These are phyloP conservation scores for Funneliformis caledonium DNA, from an alignment of 371 early-diverging fungal species.

Conservation along the genomic window DNA sequence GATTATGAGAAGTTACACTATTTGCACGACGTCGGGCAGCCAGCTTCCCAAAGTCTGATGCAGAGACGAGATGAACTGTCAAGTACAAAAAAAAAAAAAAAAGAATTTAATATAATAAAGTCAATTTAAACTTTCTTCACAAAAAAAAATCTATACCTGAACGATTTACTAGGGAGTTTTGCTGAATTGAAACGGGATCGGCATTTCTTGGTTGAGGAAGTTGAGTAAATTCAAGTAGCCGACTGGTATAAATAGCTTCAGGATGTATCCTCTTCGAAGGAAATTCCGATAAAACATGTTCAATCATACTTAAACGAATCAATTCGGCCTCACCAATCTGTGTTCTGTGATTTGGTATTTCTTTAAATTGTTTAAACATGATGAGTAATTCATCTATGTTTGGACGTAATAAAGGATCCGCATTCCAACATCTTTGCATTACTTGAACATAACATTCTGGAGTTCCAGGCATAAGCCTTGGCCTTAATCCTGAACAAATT, in stretches of 20 bases:
- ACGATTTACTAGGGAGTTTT: neutral
- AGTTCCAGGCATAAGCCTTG: conserved; percentile 8
- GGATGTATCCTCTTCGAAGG: neutral
- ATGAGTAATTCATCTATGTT: neutral
- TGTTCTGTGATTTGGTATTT: neutral
- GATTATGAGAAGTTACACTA: neutral
- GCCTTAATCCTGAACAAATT: conserved; percentile 28
- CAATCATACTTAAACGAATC: neutral
- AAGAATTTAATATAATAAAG: neutral
- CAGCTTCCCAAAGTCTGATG: neutral
- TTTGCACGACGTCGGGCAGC: neutral
- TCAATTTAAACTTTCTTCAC: neutral
- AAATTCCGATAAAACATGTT: neutral
- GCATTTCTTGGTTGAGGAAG: conserved; percentile 23
- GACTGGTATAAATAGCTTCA: conserved; percentile 23
- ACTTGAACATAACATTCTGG: conserved; percentile 11
- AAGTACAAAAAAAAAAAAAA: neutral
- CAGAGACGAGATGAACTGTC: neutral
- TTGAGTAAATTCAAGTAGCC: neutral
- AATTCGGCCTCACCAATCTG: conserved; percentile 14
- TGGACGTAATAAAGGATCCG: conserved; percentile 6
- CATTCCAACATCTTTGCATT: conserved; percentile 33
- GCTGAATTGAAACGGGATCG: neutral
- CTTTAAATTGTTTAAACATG: conserved; percentile 1
- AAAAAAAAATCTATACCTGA: neutral